These are phyloP conservation scores for Amylocarpus encephaloides DNA, from an alignment of 2,329 filamentous ascomycete species.

Conservation along the genomic window DNA sequence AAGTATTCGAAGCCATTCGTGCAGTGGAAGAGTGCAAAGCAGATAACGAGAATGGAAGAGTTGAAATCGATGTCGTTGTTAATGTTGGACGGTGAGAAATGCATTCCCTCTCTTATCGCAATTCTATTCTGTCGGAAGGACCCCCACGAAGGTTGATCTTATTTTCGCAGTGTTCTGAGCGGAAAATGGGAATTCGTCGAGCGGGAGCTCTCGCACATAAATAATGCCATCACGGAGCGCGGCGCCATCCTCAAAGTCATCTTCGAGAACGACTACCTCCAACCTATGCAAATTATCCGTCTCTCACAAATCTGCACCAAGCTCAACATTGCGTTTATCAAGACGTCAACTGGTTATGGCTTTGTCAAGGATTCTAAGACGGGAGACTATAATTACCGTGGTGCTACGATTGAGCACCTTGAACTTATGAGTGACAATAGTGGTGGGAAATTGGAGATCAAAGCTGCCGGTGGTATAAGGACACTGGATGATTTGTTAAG, in stretches of 20 bases:
- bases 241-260: constrained; percentile 52
- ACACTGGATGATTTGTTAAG: too few relatives aligned
- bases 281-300: constrained; percentile 42
- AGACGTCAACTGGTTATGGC: constrained; percentile 25
- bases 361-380: constrained; percentile 32
- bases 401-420: constrained; percentile 45
- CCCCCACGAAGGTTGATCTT: too few relatives aligned
- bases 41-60: constrained; percentile 34
- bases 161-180: too few relatives aligned
- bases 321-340: constrained; percentile 48
- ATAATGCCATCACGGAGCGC: constrained; percentile 39
- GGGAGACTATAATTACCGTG: constrained; percentile 47
- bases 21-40: constrained; percentile 34
- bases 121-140: too few relatives aligned
- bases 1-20: constrained; percentile 45
- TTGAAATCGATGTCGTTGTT: constrained; percentile 55
- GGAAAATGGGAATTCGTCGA: neutral
- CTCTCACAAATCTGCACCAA: constrained; percentile 50
- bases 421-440: constrained; percentile 46
- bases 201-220: constrained; percentile 45
- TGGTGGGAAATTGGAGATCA: constrained; percentile 37
- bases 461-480: too few relatives aligned
- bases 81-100: constrained; percentile 46
- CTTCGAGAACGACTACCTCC: constrained; percentile 54
- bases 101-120: too few relatives aligned